These are phyloP conservation scores for Rubroboletus pulcherrimus DNA, from an alignment of 768 basidiomycete genomes.

Conservation along the genomic window DNA sequence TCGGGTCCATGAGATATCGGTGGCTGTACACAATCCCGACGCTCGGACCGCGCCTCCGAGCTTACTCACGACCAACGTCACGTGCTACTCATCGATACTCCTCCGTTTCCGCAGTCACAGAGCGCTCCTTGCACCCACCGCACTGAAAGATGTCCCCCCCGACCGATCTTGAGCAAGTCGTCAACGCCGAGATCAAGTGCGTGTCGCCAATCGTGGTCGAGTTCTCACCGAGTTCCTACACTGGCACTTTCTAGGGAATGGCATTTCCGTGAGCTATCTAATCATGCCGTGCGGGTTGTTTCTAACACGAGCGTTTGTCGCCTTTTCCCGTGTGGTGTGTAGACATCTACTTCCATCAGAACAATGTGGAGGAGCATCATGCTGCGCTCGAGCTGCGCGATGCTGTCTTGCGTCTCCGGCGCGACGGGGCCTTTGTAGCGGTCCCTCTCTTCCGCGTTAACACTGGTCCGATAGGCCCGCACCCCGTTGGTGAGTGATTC, in stretches of 20 bases:
- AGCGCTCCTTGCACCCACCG: neutral
- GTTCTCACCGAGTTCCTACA: neutral
- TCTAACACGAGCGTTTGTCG: neutral
- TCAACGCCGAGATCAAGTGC: conserved; percentile 62
- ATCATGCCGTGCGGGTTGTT: neutral
- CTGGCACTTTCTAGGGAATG: conserved; percentile 50
- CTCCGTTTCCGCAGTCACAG: neutral
- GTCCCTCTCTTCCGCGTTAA: conserved; percentile 75
- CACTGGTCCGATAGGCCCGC: conserved; percentile 64
- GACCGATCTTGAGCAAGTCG: conserved; percentile 53
- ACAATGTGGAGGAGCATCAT: conserved; percentile 56
- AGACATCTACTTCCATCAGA: conserved; percentile 82
- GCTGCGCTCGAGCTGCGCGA: conserved; percentile 68
- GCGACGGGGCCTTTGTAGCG: conserved; percentile 76
- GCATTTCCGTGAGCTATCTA: conserved; percentile 62
- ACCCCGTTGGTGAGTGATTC: conserved; percentile 60
- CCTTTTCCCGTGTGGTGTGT: neutral
- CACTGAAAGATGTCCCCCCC: conserved; percentile 27
- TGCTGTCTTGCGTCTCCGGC: conserved; percentile 63
- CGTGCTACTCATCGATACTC: too few relatives aligned
- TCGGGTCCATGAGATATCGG: neutral
- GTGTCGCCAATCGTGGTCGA: conserved; percentile 16
- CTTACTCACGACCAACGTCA: too few relatives aligned
- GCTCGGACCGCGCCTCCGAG: too few relatives aligned
- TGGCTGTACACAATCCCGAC: neutral